Base-by-base conservation (phyloP, 202 grass and related monocot genomes). In the Panicum hallii region DNA sequence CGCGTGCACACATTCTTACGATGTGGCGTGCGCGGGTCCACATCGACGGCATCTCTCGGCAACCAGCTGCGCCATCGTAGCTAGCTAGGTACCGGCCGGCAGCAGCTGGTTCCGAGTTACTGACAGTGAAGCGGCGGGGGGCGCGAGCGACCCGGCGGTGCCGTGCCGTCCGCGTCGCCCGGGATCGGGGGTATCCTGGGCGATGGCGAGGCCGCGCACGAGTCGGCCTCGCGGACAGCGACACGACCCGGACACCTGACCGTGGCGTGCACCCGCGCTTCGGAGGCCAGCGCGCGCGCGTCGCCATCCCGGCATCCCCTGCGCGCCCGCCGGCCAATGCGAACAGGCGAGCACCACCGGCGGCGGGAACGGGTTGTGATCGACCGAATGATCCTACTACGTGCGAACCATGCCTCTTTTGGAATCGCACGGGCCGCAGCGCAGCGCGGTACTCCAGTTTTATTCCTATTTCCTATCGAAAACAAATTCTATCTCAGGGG, bases 201-300 rank as follows among this genome's bases (percentile, higher is more conserved):
- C 55, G 84, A 90, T 47, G 85, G 80, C 80, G 70, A 90, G 40
- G 77, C 40, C 60, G 41, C 71, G 74, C 49, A 20, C 49, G 67
- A 63, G 80, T 75, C 62, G 67, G 34, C 69, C 61, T 87, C 75
- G 53, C 5, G 23, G 85, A 90, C 62, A 40, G 38, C 68, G 84
- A 90, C 75, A 62, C 61, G 84, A 63, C 79, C 77, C 77, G 57
- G 83, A 71, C 83, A 69, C 49, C 84, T 67, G 79, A 79, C 79
- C 19, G 68, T 41, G 75, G 76, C 75, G 70, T 81, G 49, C 67
- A 79, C 65, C 65, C 80, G n/a, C 74, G 41, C 57, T 61, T 5
- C 1, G 54, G 54, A 56, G 30, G 44, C 30, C 4, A 3, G 13
- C 11, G 41, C 48, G 38, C 76, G 46, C 77, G 67, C 38, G 74